phyloP scores from a whole-genome alignment of 352 stramenopile species.

The Phytopythium ostracodes region DNA sequence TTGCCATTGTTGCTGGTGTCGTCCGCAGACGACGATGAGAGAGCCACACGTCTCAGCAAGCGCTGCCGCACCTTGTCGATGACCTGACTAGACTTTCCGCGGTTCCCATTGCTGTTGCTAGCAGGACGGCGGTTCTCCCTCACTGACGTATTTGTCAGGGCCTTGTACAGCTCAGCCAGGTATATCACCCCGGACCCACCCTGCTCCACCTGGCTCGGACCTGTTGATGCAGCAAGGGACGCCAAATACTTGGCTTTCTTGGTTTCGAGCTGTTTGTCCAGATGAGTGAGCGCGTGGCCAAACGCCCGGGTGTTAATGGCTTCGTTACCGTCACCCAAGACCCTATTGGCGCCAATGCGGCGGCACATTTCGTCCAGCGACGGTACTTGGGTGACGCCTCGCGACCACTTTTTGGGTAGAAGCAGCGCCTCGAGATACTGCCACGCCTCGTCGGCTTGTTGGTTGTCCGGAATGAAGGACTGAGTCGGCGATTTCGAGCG shows the following conservation, averaged over 20 bases:
- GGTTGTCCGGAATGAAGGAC: not conserved
- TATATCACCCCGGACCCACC: slow-evolving; percentile 20
- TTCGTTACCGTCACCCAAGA: slow-evolving; percentile 59
- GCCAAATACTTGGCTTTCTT: slow-evolving; percentile 33
- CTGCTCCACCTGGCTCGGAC: slow-evolving; percentile 8
- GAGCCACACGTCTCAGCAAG: slow-evolving; percentile 8
- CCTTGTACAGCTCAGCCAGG: slow-evolving; percentile 16
- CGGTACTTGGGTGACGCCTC: slow-evolving; percentile 12
- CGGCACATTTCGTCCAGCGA: slow-evolving; percentile 45
- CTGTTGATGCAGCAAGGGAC: slow-evolving; percentile 17
- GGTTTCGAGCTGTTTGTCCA: slow-evolving; percentile 38
- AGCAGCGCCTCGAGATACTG: slow-evolving; percentile 20
- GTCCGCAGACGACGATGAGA: not conserved
- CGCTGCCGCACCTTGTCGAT: slow-evolving; percentile 21
- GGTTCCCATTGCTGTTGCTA: not conserved
- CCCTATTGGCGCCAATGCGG: slow-evolving; percentile 44
- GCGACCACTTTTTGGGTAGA: slow-evolving; percentile 7
- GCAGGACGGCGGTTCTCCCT: not conserved
- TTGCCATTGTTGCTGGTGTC: slow-evolving; percentile 8
- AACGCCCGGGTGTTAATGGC: slow-evolving; percentile 57
- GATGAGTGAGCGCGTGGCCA: slow-evolving; percentile 21
- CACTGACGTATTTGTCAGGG: slow-evolving; percentile 1
- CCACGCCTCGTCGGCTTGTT: slow-evolving; percentile 8
- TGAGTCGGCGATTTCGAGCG: not conserved
- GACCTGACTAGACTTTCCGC: slow-evolving; percentile 15